Evolutionary conservation across 129 eudicot species (phyloP).

Genomic region (Cynara cardunculus): DNA sequence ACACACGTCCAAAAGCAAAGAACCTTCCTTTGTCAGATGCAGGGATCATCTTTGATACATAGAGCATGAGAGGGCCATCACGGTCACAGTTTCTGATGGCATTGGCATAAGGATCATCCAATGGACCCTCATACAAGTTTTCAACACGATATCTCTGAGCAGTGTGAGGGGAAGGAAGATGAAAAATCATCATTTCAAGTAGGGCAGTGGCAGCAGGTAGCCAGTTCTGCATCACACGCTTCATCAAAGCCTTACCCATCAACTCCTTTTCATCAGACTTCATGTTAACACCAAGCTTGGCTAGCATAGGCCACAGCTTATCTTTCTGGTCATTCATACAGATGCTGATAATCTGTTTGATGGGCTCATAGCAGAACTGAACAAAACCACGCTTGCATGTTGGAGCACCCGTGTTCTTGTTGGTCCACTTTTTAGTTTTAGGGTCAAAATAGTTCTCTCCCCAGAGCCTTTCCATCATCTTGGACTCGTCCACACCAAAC

Average conservation of each 20-base stretch:
- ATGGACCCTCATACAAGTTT: slow-evolving; percentile 69
- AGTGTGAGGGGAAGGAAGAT: slow-evolving; percentile 63
- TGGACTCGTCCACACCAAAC: slow-evolving; percentile 66
- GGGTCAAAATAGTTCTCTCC: slow-evolving; percentile 77
- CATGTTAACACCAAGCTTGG: slow-evolving; percentile 56
- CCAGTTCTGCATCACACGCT: slow-evolving; percentile 80
- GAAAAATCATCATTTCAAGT: slow-evolving; percentile 75
- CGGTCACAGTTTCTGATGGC: slow-evolving; percentile 86
- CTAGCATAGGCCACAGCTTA: slow-evolving; percentile 67
- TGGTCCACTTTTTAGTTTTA: slow-evolving; percentile 66
- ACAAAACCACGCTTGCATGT: slow-evolving; percentile 80
- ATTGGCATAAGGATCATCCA: slow-evolving; percentile 70
- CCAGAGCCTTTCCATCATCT: slow-evolving; percentile 82
- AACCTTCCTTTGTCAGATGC: slow-evolving; percentile 74
- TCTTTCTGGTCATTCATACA: slow-evolving; percentile 81
- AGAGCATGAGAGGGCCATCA: slow-evolving; percentile 70
- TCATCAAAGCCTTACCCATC: slow-evolving; percentile 69
- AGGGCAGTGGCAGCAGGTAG: slow-evolving; percentile 70
- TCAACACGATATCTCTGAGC: slow-evolving; percentile 80
- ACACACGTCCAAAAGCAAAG: slow-evolving; percentile 76
- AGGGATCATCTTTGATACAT: slow-evolving; percentile 80
- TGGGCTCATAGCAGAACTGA: slow-evolving; percentile 78
- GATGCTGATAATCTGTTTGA: slow-evolving; percentile 58
- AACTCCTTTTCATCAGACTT: slow-evolving; percentile 64
- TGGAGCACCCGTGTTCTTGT: slow-evolving; percentile 47